Evolutionary conservation across 1,284 basidiomycete species (phyloP), one percentile per base, ranked within the genome.

Genomic region (Ganoderma lingzhi): DNA sequence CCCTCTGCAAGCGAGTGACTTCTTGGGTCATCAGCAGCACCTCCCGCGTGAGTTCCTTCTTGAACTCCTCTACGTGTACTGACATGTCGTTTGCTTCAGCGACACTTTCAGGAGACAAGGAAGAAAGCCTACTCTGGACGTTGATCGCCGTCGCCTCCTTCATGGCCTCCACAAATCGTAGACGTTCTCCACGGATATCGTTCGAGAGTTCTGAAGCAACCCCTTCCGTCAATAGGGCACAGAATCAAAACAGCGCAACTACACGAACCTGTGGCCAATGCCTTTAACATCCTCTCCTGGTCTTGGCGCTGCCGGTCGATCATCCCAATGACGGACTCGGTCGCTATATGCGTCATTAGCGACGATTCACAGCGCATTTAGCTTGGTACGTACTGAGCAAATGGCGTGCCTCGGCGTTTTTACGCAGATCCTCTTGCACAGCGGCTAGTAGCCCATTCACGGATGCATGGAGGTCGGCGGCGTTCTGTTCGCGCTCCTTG

Each of bases 131-230:
- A 93, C 93, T 83, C 77, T 93, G 89, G 8, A 96, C 89, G 73
- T 96, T 95, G 76, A 96, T 93, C 1, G 89, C 88, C 0, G 95
- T 96, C 1, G 94, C 95, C 74, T 95, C 91, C 77, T 93, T 93
- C 94, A 96, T 96, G 19, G 94, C 93, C 74, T 96, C 95, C 12
- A 96, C 92, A 76, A 96, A 96, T 5, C 93, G 84, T 65, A 96
- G 80, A 56, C 94, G 84, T 80, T 96, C 94, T 6, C 94, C 94
- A 64, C 91, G 89, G 67, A 96, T 95, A 75, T 96, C 94, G 64
- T 88, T 86, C 1, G 90, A 90, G 10, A 96, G 84, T 77, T 95
- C 94, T 93, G 71, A 8, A 19, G 23, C 30, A 45, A 35, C 55
- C 63, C 32, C 23, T n/a, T 69, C 62, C 55, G 60, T 63, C n/a